Conservation (phyloP, 768 basidiomycete genomes). For the Russula dissimulans region DNA sequence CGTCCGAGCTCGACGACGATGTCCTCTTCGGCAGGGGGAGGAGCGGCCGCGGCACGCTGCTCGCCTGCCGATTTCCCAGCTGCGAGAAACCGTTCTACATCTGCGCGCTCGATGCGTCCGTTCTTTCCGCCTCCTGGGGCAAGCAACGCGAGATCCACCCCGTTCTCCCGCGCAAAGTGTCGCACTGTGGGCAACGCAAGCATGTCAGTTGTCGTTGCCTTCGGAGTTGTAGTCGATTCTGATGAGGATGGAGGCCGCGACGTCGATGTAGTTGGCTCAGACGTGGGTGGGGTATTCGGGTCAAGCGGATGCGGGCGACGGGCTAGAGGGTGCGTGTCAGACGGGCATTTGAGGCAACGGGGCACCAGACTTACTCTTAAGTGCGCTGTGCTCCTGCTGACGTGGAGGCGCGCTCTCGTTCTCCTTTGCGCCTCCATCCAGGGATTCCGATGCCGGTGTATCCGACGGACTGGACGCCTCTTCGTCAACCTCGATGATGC, state of each 20-base stretch:
- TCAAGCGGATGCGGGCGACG: slow-evolving; percentile 53
- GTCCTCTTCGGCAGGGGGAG: slow-evolving; percentile 30
- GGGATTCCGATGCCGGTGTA: slow-evolving; percentile 11
- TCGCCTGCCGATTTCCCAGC: slow-evolving; percentile 18
- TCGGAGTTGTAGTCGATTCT: neutral
- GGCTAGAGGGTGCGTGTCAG: neutral
- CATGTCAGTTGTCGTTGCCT: slow-evolving; percentile 25
- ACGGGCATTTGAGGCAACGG: neutral
- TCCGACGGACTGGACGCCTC: slow-evolving; percentile 28
- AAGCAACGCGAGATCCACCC: slow-evolving; percentile 48
- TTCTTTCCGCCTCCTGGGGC: slow-evolving; percentile 63
- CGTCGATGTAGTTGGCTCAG: neutral
- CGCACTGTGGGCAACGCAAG: slow-evolving; percentile 71
- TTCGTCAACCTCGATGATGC: slow-evolving; percentile 72
- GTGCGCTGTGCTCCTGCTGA: neutral
- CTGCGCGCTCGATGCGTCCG: slow-evolving; percentile 66
- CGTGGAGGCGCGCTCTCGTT: neutral
- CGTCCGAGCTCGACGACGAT: slow-evolving; percentile 62
- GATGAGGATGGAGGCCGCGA: neutral
- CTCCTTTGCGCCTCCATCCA: neutral
- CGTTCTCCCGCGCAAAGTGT: slow-evolving; percentile 59
- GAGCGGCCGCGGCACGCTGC: slow-evolving; percentile 1
- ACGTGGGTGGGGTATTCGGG: slow-evolving; percentile 34
- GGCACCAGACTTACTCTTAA: neutral
- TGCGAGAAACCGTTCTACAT: slow-evolving; percentile 56